These are phyloP conservation scores for Ceratocystis eucalypticola DNA, from an alignment of 2,329 filamentous ascomycete species.

Conservation along the genomic window DNA sequence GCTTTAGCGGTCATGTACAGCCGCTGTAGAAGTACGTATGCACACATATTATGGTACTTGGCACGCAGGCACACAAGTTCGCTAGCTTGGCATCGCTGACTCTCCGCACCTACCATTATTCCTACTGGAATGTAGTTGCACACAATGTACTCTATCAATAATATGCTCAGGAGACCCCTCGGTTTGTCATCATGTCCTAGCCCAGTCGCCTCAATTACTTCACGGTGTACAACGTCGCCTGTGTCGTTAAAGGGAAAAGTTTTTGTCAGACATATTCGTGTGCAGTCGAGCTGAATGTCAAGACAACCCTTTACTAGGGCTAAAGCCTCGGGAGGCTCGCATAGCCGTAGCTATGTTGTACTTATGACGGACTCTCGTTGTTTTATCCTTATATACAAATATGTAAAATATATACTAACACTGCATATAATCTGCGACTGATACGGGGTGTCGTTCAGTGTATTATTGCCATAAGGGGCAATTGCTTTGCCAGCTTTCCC, in stretches of 20 bases:
- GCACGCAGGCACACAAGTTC: background rate
- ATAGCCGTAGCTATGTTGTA: background rate
- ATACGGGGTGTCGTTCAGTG: background rate
- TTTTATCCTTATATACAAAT: background rate
- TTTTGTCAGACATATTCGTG: background rate
- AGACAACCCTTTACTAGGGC: background rate
- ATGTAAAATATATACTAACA: background rate
- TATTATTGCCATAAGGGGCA: background rate
- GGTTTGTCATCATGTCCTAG: background rate
- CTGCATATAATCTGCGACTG: background rate
- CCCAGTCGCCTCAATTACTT: background rate
- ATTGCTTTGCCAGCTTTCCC: background rate
- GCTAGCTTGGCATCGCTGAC: background rate
- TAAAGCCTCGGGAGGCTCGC: background rate
- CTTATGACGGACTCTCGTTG: too few relatives aligned
- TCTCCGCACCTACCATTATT: background rate
- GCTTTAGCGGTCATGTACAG: background rate
- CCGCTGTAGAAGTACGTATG: background rate
- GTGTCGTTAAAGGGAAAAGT: background rate
- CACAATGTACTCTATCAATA: background rate
- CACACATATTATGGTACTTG: background rate
- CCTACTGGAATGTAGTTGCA: too few relatives aligned
- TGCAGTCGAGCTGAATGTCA: background rate
- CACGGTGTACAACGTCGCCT: background rate
- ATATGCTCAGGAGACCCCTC: background rate